Base-by-base conservation (phyloP, 495 filamentous ascomycete genomes). In the Trichocladium uniseriatum region DNA sequence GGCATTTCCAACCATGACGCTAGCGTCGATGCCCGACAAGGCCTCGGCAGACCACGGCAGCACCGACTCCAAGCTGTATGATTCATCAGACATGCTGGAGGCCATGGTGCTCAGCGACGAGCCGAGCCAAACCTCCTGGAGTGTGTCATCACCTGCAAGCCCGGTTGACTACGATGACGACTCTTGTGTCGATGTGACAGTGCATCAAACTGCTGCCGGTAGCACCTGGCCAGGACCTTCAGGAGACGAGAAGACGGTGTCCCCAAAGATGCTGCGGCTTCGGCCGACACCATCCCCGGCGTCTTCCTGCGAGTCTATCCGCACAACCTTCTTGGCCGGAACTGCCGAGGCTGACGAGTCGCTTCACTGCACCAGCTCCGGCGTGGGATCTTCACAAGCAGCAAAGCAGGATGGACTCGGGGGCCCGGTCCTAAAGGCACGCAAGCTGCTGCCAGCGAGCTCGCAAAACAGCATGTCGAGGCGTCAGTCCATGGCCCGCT, bases 211-310 rank as follows among this genome's bases (percentile, higher is more conserved):
- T n/a, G 43, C 16, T 21, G 27, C 43, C 19, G 39, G 18, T 35
- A 13, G 11, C 40, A 22, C 37, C 7, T 45, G 39, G 24, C 35
- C 15, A 35, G 8, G 10, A 6, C 9, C 11, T 5, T 13, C 16
- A 32, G 31, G 31, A 2, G 20, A 42, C 18, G 27, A 51, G 16
- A 40, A 35, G 38, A 69, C 66, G 0, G 61, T 71, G 31, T 67
- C 68, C 18, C 68, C 68, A 4, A 69, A 66, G 43, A 51, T 67
- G 60, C 43, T 69, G 21, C 58, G 55, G 15, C 55, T 68, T 15
- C 39, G 55, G 8, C 63, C 59, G 5, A 62, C 66, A 0, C 68
- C 66, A 5, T 58, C 57, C 6, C 58, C 52, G 0, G n/a, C 44
- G 15, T 59, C 64, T 5, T 68, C 66, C 6, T 59, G 58, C 10